Evolutionary conservation across 2,329 filamentous ascomycete species (phyloP), one percentile per base, ranked within the genome.

Genomic region (Aspergillus pseudoglaucus): DNA sequence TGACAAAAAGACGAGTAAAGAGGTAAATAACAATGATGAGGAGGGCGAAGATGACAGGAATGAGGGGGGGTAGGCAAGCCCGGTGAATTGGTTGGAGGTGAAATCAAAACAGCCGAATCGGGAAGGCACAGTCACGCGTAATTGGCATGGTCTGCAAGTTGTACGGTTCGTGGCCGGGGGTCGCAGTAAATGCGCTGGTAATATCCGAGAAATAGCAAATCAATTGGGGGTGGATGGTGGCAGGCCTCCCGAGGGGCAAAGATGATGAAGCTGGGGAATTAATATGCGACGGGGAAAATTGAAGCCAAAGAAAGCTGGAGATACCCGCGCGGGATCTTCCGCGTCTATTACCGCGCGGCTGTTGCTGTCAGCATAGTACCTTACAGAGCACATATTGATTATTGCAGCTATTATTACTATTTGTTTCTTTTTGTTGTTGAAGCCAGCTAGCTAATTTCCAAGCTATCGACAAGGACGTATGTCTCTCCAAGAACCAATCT

Each of bases 101-200:
- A 44, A 46, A 52, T 42, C 48, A 52, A 51, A 51, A 55, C 45
- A 53, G 49, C 43, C 14, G 42, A 41, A 35, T 25, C 43, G 37
- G 32, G 35, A 50, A 38, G 52, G 47, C 50, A 25, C 43, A 48
- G 41, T 45, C 53, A 57, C 53, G 50, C 44, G 47, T 41, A 32
- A 27, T 44, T 48, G 43, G 45, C 51, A 53, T 55, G 44, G 44
- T 46, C 10, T 38, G 45, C 38, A 27, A 6, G 17, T n/a, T 45
- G 35, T 35, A 52, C 47, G 47, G 37, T 39, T 18, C 17, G 37
- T 18, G 17, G 17, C 37, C 51, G 38, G 44, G 32, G 41, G 35
- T 53, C 52, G 49, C 46, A 20, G 17, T 39, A 18, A 14, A 8
- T 39, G 17, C 37, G 37, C 17, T 18, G 15, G 10, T 15, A 2